Percentiles rank a stretch among this genome's conserved stretches.
phyloP scores from a whole-genome alignment of 371 early-diverging fungal genomes.

The Zychaea mexicana region DNA sequence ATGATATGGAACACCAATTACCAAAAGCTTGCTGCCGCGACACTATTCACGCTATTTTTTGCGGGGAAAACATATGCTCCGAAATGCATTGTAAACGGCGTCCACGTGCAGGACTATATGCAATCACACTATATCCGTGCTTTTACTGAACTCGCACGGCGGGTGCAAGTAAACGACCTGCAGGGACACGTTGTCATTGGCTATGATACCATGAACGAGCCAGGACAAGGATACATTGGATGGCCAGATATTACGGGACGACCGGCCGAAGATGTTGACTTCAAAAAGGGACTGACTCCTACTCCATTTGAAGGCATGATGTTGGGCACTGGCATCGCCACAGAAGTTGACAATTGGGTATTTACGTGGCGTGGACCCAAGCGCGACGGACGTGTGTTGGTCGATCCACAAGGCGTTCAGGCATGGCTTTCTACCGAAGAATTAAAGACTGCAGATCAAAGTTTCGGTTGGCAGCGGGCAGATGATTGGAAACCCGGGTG shows the following conservation, averaged over 20 bases:
- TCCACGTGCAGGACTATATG: slow-evolving; percentile 71
- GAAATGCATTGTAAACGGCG: slow-evolving; percentile 48
- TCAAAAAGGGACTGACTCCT: slow-evolving; percentile 64
- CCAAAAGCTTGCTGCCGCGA: slow-evolving; percentile 77
- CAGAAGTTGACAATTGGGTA: slow-evolving; percentile 60
- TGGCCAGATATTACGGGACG: slow-evolving; percentile 50
- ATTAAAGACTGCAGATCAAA: slow-evolving; percentile 30
- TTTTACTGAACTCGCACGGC: slow-evolving; percentile 44
- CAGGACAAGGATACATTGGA: slow-evolving; percentile 66
- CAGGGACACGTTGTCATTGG: slow-evolving; percentile 68
- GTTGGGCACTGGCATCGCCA: slow-evolving; percentile 60
- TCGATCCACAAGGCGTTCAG: slow-evolving; percentile 51
- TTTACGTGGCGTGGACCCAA: slow-evolving; percentile 63
- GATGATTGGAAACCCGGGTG: slow-evolving; percentile 53
- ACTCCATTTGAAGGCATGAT: slow-evolving; percentile 66
- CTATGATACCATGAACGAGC: slow-evolving; percentile 79
- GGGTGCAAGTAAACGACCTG: slow-evolving; percentile 45
- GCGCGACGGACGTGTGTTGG: slow-evolving; percentile 31
- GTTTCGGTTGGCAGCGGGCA: slow-evolving; percentile 55
- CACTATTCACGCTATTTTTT: slow-evolving; percentile 86
- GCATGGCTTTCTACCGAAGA: slow-evolving; percentile 58
- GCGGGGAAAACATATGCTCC: slow-evolving; percentile 80
- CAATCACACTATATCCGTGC: slow-evolving; percentile 68
- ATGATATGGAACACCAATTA: slow-evolving; percentile 94
- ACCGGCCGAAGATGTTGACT: slow-evolving; percentile 44